phyloP scores from a whole-genome alignment of 768 basidiomycete species.

The Mycena chlorophos region DNA sequence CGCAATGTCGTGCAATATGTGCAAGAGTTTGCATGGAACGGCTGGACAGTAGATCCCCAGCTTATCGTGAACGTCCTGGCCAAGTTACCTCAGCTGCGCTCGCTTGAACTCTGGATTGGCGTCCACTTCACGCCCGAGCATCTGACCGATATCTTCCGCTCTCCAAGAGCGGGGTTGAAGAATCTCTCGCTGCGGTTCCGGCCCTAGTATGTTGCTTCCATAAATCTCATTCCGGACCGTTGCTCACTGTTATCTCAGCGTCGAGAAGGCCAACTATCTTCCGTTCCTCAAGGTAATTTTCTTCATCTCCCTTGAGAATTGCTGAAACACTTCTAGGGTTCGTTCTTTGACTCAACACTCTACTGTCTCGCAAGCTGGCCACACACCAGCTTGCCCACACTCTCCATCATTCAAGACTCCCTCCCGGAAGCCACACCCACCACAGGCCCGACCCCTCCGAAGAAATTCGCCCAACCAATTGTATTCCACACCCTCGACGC shows the following conservation, averaged over 20 bases:
- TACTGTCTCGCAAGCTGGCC: constrained; percentile 67
- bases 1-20: constrained; percentile 40
- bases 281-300: constrained; percentile 70
- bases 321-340: constrained; percentile 48
- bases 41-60: constrained; percentile 76
- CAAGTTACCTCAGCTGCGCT: constrained; percentile 51
- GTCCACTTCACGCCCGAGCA: constrained; percentile 79
- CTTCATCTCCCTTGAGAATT: neutral
- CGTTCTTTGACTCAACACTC: constrained; percentile 80
- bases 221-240: neutral
- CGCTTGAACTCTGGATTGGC: constrained; percentile 68
- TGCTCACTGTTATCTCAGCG: constrained; percentile 38
- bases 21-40: constrained; percentile 50
- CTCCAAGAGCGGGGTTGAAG: constrained; percentile 46
- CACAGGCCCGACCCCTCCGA: neutral
- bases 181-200: constrained; percentile 71
- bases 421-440: constrained; percentile 26
- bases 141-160: constrained; percentile 61
- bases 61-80: constrained; percentile 68
- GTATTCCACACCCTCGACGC: constrained; percentile 76
- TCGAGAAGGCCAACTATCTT: constrained; percentile 74
- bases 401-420: constrained; percentile 72
- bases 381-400: constrained; percentile 34
- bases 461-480: constrained; percentile 80
- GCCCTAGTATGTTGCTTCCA: constrained; percentile 68